A percentile compares a stretch with the other conserved stretches of the same genome.
phyloP scores from a whole-genome alignment of 495 filamentous ascomycete species.

The Tetracladium setigerum region DNA sequence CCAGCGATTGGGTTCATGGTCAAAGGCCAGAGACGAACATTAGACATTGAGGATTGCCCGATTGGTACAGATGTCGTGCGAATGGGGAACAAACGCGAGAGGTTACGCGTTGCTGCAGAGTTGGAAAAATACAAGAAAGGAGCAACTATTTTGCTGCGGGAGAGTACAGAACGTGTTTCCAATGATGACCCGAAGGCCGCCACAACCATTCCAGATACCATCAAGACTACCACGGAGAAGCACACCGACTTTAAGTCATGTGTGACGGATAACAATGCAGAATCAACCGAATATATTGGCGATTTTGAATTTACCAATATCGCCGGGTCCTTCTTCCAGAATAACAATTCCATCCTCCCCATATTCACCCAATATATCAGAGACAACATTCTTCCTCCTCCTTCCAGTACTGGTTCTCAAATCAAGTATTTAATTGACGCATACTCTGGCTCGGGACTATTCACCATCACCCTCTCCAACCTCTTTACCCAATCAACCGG shows the following conservation, averaged over 20 bases:
- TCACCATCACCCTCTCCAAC: conserved; percentile 85
- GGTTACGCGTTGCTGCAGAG: conserved; percentile 60
- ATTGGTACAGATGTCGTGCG: conserved; percentile 83
- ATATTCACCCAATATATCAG: conserved; percentile 88
- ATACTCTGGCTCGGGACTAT: conserved; percentile 94
- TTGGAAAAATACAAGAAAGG: conserved; percentile 67
- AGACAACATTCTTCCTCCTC: conserved; percentile 56
- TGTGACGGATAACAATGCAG: conserved; percentile 77
- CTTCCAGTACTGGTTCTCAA: conserved; percentile 21
- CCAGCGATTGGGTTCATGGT: conserved; percentile 88
- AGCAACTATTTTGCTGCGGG: conserved; percentile 82
- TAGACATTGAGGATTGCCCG: conserved; percentile 97
- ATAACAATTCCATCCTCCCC: conserved; percentile 98
- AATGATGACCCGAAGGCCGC: conserved; percentile 31
- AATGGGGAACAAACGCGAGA: conserved; percentile 64
- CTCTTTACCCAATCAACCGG: conserved; percentile 57
- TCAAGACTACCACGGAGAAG: conserved; percentile 28
- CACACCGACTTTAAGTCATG: conserved; percentile 75
- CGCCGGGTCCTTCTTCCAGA: conserved; percentile 95
- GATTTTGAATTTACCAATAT: conserved; percentile 80
- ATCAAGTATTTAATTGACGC: conserved; percentile 91
- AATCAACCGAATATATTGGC: conserved; percentile 77
- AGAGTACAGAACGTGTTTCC: conserved; percentile 65
- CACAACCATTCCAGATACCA: conserved; percentile 8
- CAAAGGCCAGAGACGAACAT: conserved; percentile 61